phyloP scores from a whole-genome alignment of 1,284 basidiomycete species.

The Cryptococcus maquisensis region DNA sequence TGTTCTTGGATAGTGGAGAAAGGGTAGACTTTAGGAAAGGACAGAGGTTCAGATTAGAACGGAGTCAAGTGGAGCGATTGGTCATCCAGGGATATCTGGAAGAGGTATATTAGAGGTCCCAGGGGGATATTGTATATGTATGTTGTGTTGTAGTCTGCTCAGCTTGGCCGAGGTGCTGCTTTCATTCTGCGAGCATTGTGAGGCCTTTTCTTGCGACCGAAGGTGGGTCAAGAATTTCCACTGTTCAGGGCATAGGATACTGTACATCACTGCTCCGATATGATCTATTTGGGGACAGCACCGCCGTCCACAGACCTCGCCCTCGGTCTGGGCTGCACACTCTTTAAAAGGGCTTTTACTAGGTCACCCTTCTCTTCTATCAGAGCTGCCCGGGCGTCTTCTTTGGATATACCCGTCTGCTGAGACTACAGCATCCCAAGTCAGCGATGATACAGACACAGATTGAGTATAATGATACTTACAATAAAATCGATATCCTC shows the following conservation, averaged over 20 bases:
- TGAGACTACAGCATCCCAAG: slow-evolving; percentile 19
- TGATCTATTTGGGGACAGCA: slow-evolving; percentile 6
- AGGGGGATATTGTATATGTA: neutral
- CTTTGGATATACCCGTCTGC: slow-evolving; percentile 32
- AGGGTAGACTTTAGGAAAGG: slow-evolving; percentile 83
- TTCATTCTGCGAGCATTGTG: no score
- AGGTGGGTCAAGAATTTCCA: neutral
- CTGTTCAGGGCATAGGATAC: neutral
- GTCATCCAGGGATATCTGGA: slow-evolving; percentile 88
- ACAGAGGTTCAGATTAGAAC: slow-evolving; percentile 76
- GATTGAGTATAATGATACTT: slow-evolving; percentile 8
- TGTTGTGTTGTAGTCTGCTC: neutral
- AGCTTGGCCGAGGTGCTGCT: no score
- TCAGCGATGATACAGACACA: neutral
- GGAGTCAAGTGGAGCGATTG: slow-evolving; percentile 83
- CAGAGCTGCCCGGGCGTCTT: slow-evolving; percentile 32
- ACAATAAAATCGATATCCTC: slow-evolving; percentile 41
- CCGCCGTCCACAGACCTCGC: slow-evolving; percentile 25
- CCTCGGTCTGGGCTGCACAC: slow-evolving; percentile 26
- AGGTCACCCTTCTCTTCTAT: slow-evolving; percentile 35
- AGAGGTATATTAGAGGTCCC: slow-evolving; percentile 43
- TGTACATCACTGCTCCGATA: neutral
- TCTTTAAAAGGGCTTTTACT: slow-evolving; percentile 35
- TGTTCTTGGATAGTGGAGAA: slow-evolving; percentile 77
- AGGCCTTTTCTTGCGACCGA: no score